Evolutionary conservation across 176 grass and related monocot genomes (phyloP), one percentile per base, ranked within the genome.

Genomic region (Zoysia japonica): DNA sequence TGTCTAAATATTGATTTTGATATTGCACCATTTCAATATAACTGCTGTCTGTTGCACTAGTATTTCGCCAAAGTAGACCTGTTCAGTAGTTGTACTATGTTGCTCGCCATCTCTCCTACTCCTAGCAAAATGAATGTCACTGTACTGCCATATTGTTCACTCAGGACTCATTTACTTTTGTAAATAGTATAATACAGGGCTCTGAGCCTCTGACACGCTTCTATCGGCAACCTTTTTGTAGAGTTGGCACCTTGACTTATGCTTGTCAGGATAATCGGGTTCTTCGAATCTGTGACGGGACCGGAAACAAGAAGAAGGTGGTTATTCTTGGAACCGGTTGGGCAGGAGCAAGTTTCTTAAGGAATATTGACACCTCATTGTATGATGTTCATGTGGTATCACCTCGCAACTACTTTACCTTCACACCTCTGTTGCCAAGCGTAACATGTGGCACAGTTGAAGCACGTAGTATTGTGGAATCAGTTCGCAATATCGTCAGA

Each of bases 401-500:
- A 50, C 95, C 95, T 78, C 85, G 95, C 40, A 98, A 98, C 78
- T 98, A 98, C 63, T 98, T 98, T 45, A 89, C 92, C 61, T 98
- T 98, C 74, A 98, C 95, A 50, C 95, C 95, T 67, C 70, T 97
- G 80, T 73, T 98, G 62, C 95, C 95, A 9, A 98, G 92, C 51
- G 88, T 98, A 17, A 98, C 95, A 65, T 98, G 95, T 75, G 95
- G 95, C 48, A 92, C 95, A 9, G 95, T 98, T 61, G 95, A 98
- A 87, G 85, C 92, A 62, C 89, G 95, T 41, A 98, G 95, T 68
- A 94, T 97, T 41, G 91, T 97, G 9, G 95, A 97, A 67, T 85
- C 95, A 47, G 87, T 97, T 71, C 91, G 92, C 80, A 97, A 88
- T 65, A 90, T 97, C 7, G 83, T 97, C 67, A 92, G 79, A 70